Base-by-base conservation (phyloP, 257 asterid genomes). In the Plantago elongata region DNA sequence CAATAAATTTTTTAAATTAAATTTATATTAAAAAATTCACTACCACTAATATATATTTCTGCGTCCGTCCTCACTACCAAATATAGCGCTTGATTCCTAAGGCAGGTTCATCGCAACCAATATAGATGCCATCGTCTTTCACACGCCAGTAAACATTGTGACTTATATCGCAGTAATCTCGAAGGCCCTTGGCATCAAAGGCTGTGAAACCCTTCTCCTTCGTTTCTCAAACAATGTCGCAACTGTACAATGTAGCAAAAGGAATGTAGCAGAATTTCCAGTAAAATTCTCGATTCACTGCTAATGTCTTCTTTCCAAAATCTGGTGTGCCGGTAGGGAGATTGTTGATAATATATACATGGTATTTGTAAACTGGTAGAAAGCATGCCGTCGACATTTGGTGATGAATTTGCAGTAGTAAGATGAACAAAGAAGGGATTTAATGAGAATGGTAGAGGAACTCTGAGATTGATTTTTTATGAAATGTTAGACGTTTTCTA, bases 241-340 rank as follows among this genome's bases (percentile, higher is more conserved):
- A 51, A 51, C 13, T 16, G 34, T 15, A 51, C 56, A 51, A 51
- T 1, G 57, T 51, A 17, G 57, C 27, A 51, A 18, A 51, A 16
- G 57, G 57, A 0, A 51, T 51, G 57, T 9, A 51, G 12, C 57
- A 51, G 57, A 51, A 51, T 16, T 51, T 5, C 34, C 17, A 51
- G 11, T 6, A 9, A 17, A 51, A 51, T 51, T 51, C 57, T 8
- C 16, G 57, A 51, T 51, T 51, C 57, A 8, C 5, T 51, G 57
- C 27, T 51, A 51, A 3, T 51, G 57, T 51, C 4, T 51, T 29
- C 11, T 51, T n/a, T 17, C 57, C 37, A 9, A 17, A 8, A 3
- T 51, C n/a, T 17, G 57, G 57, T 51, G 57, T 51, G n/a, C 16
- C 16, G 57, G n/a, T 8, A 51, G 57, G 57, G 12, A 51, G 57